Evolutionary conservation across 805 yeast species (phyloP).

Genomic region (Kluyveromyces wickerhamii): DNA sequence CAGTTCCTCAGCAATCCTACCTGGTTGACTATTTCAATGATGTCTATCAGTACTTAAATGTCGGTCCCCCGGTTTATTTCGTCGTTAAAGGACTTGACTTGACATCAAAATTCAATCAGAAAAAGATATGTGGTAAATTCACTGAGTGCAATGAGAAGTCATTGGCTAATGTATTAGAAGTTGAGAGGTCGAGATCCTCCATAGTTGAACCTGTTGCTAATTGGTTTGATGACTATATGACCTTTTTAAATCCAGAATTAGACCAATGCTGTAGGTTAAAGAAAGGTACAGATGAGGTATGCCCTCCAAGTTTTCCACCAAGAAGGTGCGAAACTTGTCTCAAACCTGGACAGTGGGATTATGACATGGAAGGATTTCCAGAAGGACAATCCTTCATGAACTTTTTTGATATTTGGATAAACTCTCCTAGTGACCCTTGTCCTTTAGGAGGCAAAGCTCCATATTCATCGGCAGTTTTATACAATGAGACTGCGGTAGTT

Average conservation of each 20-base stretch:
- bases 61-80: conserved; percentile 90
- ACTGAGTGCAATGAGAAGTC: conserved; percentile 77
- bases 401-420: conserved; percentile 74
- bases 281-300: conserved; percentile 49
- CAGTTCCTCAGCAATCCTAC: conserved; percentile 78
- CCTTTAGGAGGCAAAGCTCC: conserved; percentile 96
- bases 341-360: conserved; percentile 54
- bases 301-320: conserved; percentile 58
- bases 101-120: conserved; percentile 55
- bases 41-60: conserved; percentile 60
- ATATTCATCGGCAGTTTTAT: conserved; percentile 52
- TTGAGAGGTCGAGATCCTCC: conserved; percentile 68
- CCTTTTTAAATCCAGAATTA: conserved; percentile 79
- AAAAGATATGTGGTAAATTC: conserved; percentile 77
- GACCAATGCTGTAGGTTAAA: conserved; percentile 78
- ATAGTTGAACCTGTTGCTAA: conserved; percentile 78
- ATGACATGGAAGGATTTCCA: conserved; percentile 79
- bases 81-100: conserved; percentile 65
- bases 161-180: conserved; percentile 71
- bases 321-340: conserved; percentile 71
- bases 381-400: conserved; percentile 60
- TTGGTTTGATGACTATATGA: conserved; percentile 88
- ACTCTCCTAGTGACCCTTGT: conserved; percentile 79
- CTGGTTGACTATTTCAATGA: conserved; percentile 75
- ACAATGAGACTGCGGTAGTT: conserved; percentile 36